Percentiles rank a stretch among this genome's conserved stretches.
These are phyloP conservation scores for Pelargonium hybrid DNA, from an alignment of 441 rosid species.

Conservation along the genomic window DNA sequence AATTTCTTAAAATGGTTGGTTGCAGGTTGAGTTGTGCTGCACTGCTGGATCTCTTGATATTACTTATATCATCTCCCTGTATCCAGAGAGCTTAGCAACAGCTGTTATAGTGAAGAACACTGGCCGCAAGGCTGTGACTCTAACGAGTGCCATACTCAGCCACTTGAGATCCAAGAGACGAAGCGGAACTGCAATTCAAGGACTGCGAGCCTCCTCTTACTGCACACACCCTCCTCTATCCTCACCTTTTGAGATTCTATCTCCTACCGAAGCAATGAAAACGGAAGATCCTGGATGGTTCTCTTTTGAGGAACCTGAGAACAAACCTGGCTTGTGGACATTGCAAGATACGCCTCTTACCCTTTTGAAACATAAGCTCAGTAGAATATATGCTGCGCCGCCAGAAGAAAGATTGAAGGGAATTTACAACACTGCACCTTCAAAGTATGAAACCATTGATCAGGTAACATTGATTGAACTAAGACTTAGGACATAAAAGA, in stretches of 20 bases:
- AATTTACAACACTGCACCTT: slow-evolving; percentile 64
- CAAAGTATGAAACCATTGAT: slow-evolving; percentile 83
- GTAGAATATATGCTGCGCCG: slow-evolving; percentile 71
- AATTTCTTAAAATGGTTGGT: neutral
- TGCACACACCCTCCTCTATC: slow-evolving; percentile 60
- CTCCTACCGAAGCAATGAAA: slow-evolving; percentile 79
- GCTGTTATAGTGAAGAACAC: slow-evolving; percentile 68
- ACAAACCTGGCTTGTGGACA: slow-evolving; percentile 66
- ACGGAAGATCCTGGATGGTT: slow-evolving; percentile 60
- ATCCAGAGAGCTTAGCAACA: slow-evolving; percentile 64
- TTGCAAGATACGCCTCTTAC: slow-evolving; percentile 55
- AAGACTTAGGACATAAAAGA: too few species aligned
- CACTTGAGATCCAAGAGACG: slow-evolving; percentile 58
- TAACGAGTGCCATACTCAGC: slow-evolving; percentile 64
- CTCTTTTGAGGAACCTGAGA: slow-evolving; percentile 44
- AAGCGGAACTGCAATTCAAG: slow-evolving; percentile 49
- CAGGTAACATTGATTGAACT: slow-evolving; percentile 39
- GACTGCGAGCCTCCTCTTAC: slow-evolving; percentile 58
- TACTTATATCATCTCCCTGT: slow-evolving; percentile 57
- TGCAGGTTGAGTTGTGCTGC: slow-evolving; percentile 69
- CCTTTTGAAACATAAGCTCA: slow-evolving; percentile 52
- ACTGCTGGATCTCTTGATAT: slow-evolving; percentile 50
- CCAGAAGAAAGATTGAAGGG: slow-evolving; percentile 66
- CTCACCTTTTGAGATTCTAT: slow-evolving; percentile 63
- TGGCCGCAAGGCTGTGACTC: slow-evolving; percentile 52